Conservation (phyloP, 2,329 filamentous ascomycete species). For the Colletotrichum viniferum region DNA sequence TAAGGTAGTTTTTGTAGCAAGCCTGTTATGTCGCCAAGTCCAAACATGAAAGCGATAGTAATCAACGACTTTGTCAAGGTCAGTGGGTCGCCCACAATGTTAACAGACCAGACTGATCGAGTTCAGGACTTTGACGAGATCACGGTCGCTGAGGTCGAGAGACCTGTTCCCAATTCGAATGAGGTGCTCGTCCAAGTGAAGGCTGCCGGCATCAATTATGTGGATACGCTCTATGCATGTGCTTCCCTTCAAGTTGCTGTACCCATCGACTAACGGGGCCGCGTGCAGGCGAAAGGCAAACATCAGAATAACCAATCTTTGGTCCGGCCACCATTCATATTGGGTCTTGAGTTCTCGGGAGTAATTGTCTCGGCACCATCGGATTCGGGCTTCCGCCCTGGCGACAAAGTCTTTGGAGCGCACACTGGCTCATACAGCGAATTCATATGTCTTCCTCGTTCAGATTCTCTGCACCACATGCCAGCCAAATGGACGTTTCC, state of each 20-base stretch:
- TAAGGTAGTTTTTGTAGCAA: neutral
- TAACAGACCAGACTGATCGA: neutral
- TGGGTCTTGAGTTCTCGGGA: conserved; percentile 67
- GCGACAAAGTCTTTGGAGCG: conserved; percentile 60
- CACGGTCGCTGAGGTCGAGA: conserved; percentile 26
- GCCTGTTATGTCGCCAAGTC: neutral
- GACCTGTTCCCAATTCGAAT: conserved; percentile 19
- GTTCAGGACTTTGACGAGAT: conserved; percentile 26
- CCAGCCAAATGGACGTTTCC: conserved; percentile 49
- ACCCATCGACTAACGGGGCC: neutral
- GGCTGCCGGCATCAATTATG: conserved; percentile 63
- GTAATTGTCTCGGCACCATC: conserved; percentile 45
- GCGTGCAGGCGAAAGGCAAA: conserved; percentile 50
- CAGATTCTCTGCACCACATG: conserved; percentile 41
- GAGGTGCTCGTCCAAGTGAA: conserved; percentile 43
- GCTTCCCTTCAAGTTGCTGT: neutral
- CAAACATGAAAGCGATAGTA: conserved; percentile 32
- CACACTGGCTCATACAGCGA: conserved; percentile 57
- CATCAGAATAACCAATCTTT: conserved; percentile 66
- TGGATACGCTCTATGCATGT: conserved; percentile 60
- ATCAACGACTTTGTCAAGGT: conserved; percentile 29
- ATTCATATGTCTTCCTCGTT: conserved; percentile 46
- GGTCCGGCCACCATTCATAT: conserved; percentile 59
- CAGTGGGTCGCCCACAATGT: neutral
- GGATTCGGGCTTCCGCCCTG: conserved; percentile 40